Conservation (phyloP, 495 filamentous ascomycete genomes). For the Amorphotheca resinae region DNA sequence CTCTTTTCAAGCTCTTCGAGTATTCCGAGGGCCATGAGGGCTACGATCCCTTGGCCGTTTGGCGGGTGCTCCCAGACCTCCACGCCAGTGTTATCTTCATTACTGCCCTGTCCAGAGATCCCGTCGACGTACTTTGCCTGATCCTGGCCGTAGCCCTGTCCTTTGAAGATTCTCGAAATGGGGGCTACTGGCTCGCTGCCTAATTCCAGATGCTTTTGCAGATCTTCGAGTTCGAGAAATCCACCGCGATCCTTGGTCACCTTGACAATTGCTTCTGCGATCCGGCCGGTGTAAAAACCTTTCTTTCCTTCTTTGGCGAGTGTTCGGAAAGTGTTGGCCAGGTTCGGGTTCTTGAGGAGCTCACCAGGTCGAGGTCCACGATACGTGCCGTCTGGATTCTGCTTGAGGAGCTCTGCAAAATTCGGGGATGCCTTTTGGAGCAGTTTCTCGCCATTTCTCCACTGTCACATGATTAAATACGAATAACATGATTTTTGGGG, state of each 20-base stretch:
- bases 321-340: slow-evolving; percentile 71
- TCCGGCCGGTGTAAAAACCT: slow-evolving; percentile 79
- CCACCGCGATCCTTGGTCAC: slow-evolving; percentile 68
- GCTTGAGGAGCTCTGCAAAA: slow-evolving; percentile 70
- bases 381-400: slow-evolving; percentile 49
- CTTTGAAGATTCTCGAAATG: slow-evolving; percentile 66
- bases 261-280: slow-evolving; percentile 69
- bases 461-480: slow-evolving; percentile 33
- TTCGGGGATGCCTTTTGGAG: slow-evolving; percentile 71
- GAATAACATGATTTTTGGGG: slow-evolving; percentile 4
- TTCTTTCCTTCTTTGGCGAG: slow-evolving; percentile 71
- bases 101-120: slow-evolving; percentile 29
- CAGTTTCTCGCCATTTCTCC: slow-evolving; percentile 44
- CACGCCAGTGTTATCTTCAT: slow-evolving; percentile 43
- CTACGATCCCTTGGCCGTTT: slow-evolving; percentile 95
- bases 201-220: slow-evolving; percentile 56
- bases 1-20: slow-evolving; percentile 68
- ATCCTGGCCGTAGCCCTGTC: slow-evolving; percentile 44
- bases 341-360: slow-evolving; percentile 69
- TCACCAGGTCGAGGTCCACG: slow-evolving; percentile 73
- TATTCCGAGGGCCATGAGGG: slow-evolving; percentile 86
- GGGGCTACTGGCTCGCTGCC: slow-evolving; percentile 72
- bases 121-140: slow-evolving; percentile 29
- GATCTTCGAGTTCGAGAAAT: slow-evolving; percentile 65
- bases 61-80: slow-evolving; percentile 94